Percentiles rank a stretch among this genome's conserved stretches.
phyloP scores from a whole-genome alignment of 2,329 filamentous ascomycete species.

The Neospermospora avenae region DNA sequence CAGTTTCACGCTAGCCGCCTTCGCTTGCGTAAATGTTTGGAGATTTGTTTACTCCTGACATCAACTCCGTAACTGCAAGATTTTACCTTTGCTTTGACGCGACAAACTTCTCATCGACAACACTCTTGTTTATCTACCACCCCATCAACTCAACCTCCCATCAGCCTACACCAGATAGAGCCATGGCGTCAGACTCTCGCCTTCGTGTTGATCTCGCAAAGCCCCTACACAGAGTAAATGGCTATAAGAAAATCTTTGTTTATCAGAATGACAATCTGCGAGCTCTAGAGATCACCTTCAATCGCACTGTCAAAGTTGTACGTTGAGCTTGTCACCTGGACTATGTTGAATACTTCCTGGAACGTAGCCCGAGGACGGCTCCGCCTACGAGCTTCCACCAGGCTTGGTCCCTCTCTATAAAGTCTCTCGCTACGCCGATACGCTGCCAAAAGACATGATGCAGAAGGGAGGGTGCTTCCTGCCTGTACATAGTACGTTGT shows the following conservation, averaged over 20 bases:
- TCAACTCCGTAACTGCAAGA: too few species aligned
- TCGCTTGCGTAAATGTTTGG: too few species aligned
- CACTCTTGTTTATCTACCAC: too few species aligned
- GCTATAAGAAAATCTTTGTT: neutral
- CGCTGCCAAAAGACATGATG: constrained; percentile 1
- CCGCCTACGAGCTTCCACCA: constrained; percentile 4
- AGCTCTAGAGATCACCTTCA: constrained; percentile 3
- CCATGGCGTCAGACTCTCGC: too few species aligned
- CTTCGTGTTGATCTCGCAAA: neutral
- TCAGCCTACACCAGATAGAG: too few species aligned
- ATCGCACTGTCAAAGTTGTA: constrained; percentile 4
- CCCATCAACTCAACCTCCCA: too few species aligned
- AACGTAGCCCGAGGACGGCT: constrained; percentile 8
- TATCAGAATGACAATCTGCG: neutral
- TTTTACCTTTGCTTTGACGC: too few species aligned
- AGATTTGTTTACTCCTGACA: too few species aligned
- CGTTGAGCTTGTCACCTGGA: neutral
- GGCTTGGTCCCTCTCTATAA: constrained; percentile 5
- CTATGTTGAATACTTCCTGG: too few species aligned
- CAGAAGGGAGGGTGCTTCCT: constrained; percentile 10
- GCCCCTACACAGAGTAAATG: neutral
- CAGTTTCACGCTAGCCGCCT: too few species aligned
- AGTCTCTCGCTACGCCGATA: neutral
- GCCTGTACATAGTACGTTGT: constrained; percentile 35
- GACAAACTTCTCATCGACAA: too few species aligned